Conservation (phyloP, 345 rosid species). For the Cardamine occulta region DNA sequence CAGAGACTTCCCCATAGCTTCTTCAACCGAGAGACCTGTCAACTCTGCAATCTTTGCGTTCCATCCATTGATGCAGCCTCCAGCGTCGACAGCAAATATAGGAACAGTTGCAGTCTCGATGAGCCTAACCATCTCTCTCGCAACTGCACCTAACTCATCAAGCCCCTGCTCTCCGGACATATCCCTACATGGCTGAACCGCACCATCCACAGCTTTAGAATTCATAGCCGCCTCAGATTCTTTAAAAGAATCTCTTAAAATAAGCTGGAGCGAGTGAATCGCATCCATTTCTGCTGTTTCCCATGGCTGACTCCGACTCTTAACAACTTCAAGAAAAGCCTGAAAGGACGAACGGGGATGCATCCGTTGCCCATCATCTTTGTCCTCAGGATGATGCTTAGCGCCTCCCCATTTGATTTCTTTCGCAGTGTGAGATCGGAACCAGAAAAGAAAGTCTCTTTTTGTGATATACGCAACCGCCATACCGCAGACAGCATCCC, state of each 20-base stretch:
- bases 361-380: constrained; percentile 97
- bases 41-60: constrained; percentile 90
- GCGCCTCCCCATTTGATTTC: constrained; percentile 99
- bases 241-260: constrained; percentile 85
- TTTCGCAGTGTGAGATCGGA: constrained; percentile 93
- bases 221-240: constrained; percentile 69
- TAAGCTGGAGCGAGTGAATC: constrained; percentile 96
- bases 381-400: constrained; percentile 96
- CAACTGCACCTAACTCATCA: constrained; percentile 93
- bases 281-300: constrained; percentile 99
- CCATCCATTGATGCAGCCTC: constrained; percentile 93
- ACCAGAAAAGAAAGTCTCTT: constrained; percentile 92
- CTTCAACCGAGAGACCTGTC: constrained; percentile 88
- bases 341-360: constrained; percentile 96
- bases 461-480: constrained; percentile 92
- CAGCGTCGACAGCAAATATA: constrained; percentile 88
- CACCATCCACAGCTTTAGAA: constrained; percentile 58
- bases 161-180: constrained; percentile 67
- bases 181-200: constrained; percentile 53
- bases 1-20: constrained; percentile 94
- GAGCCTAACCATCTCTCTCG: constrained; percentile 98
- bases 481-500: constrained; percentile 98
- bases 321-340: constrained; percentile 98
- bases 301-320: constrained; percentile 93
- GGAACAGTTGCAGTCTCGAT: constrained; percentile 98